Evolutionary conservation across 148 eudicot genomes (phyloP).

Genomic region (Rheum nobile): DNA sequence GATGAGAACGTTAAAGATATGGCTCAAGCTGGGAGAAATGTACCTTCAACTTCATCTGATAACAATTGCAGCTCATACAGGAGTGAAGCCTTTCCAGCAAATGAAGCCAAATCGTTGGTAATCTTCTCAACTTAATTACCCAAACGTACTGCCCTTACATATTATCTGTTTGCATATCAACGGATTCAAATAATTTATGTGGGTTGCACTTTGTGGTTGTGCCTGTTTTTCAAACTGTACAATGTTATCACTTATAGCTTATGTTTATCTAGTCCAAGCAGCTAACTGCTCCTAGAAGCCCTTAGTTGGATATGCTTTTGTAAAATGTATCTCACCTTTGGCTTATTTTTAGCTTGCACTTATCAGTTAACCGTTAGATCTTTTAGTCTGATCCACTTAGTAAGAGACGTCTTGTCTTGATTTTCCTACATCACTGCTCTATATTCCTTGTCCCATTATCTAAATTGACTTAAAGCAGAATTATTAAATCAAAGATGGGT

Average conservation of each 20-base stretch:
- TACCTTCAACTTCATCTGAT: slow-evolving; percentile 5
- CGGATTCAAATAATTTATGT: neutral
- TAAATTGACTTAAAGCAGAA: neutral
- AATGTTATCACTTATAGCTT: neutral
- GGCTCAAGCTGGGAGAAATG: slow-evolving; percentile 2
- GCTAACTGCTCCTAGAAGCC: neutral
- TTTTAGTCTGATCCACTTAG: neutral
- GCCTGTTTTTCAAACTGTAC: neutral
- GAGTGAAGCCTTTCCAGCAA: slow-evolving; percentile 1
- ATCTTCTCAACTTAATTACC: neutral
- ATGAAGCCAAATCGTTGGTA: slow-evolving; percentile 11
- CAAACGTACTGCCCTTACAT: neutral
- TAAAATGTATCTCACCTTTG: neutral
- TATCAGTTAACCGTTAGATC: neutral
- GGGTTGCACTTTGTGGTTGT: neutral
- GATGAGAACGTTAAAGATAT: neutral
- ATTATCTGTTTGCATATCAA: neutral
- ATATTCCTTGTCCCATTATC: neutral
- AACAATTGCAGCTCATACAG: neutral
- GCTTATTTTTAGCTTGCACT: neutral
- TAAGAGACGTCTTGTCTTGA: neutral
- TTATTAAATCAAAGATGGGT: neutral
- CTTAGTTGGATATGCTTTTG: neutral
- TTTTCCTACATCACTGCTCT: neutral
- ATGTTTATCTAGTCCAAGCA: neutral